Base-by-base conservation (phyloP, 1,284 basidiomycete genomes). In the Apiotrichum montevideense region DNA sequence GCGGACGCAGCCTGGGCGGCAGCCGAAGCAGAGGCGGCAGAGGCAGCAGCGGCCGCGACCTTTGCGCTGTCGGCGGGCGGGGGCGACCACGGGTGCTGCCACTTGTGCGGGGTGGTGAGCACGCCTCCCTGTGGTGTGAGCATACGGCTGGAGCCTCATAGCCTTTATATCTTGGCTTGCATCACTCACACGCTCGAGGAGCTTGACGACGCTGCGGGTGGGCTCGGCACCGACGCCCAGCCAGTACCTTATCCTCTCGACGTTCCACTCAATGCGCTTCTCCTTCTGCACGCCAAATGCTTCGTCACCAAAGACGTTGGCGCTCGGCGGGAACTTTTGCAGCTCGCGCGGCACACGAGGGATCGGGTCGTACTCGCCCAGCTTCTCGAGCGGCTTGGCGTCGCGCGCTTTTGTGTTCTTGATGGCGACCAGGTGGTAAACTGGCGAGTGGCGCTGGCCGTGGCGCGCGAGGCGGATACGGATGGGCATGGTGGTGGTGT, bases 201-300 rank as follows among this genome's bases (percentile, higher is more conserved):
- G 68, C 66, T 82, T 86, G 35, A 87, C 84, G 3, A 89, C 90
- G 6, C 86, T 82, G 65, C 85, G 85, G 48, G 85, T 88, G 0
- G 94, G 94, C 64, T 85, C 78, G 37, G 94, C 94, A 3, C 92
- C 94, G 32, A 88, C 83, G 35, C 80, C 79, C 35, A 98, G 77
- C 94, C 94, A 98, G 72, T 92, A 91, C 58, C 81, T 82, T 76
- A 98, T 91, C 71, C 94, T 84, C 62, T 89, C 85, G 45, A 87
- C 85, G 75, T 91, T 90, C 92, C 91, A 96, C 70, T 88, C 84
- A 53, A 97, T 80, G 32, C 84, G 84, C 77, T 94, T 96, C 68
- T 80, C 79, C 65, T 72, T 67, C 46, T 55, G 66, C n/a, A 57
- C 52, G 35, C 55, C 29, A 39, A 56, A 55, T 37, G 55, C 56